Evolutionary conservation across 257 asterid genomes (phyloP), one percentile per base, ranked within the genome.

Genomic region (Scutellaria baicalensis): DNA sequence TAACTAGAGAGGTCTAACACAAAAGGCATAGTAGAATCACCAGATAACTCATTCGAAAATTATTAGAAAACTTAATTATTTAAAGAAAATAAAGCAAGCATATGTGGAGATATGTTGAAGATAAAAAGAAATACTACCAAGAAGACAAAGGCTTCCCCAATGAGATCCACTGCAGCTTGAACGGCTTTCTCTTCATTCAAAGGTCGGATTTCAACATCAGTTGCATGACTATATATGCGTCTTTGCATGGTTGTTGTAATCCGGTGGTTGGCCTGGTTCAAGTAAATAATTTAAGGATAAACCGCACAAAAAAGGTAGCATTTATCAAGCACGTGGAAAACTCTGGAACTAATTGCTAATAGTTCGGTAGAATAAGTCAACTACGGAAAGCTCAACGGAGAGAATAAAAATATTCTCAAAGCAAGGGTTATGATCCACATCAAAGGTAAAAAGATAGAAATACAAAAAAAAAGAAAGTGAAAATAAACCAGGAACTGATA

Each of bases 141-240:
- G 83, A 94, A 94, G 79, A 94, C 77, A 76, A 94, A 94, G 42
- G 80, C 0, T 74, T 94, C 97, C 66, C 99, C 99, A 10, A 94
- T 73, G 77, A 91, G 97, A 80, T 94, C 97, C 27, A 79, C 96
- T 50, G 97, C 96, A 59, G 90, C 95, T 76, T 91, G 97, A 75
- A 94, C 97, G 33, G 97, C 99, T 75, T 86, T 94, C 84, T 94
- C 97, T 84, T 89, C 97, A 71, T 94, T 78, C 82, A 94, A 72
- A 48, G 97, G 99, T 39, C 97, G 86, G 74, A 94, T 94, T 83
- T 85, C 97, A 59, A 91, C 93, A 78, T 89, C 93, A 50, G 97
- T 91, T 21, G 99, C 95, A 81, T 88, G 99, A 72, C 96, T 83
- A 75, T 94, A 94, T 67, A 89, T 81, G 51, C 92, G 89, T 57